Conservation (phyloP, 441 rosid genomes). For the Theobroma grandiflorum region DNA sequence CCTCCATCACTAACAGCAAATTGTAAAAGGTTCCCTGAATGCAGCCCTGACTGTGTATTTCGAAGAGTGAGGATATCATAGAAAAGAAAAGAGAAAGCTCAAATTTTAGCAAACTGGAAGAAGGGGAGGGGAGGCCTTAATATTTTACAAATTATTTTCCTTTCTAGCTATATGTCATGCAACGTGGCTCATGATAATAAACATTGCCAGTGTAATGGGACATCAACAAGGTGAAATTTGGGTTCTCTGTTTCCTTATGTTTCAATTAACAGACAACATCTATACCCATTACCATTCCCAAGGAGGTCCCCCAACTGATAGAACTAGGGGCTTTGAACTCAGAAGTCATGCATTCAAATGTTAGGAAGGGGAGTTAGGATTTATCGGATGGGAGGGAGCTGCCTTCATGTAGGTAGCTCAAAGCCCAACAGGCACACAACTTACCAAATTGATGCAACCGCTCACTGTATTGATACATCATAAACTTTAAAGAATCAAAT, state of each 20-base stretch:
- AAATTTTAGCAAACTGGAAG: constrained; percentile 26
- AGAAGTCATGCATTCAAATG: not conserved
- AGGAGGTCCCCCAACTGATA: not conserved
- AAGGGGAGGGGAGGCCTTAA: not conserved
- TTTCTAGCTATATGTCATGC: not conserved
- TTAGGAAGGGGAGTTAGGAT: not conserved
- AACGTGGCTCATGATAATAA: not conserved
- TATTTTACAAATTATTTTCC: constrained; percentile 1
- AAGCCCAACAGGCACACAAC: not conserved
- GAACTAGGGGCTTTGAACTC: not conserved
- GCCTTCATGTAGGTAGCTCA: not conserved
- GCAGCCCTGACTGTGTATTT: constrained; percentile 64
- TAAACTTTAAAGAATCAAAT: not conserved
- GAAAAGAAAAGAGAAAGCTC: constrained; percentile 15
- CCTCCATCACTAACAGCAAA: constrained; percentile 79
- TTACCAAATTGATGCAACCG: constrained; percentile 18
- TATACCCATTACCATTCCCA: not conserved
- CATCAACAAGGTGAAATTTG: not conserved
- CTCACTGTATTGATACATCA: not conserved
- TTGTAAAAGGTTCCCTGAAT: constrained; percentile 70
- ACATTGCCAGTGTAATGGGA: not conserved
- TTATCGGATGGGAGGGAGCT: constrained; percentile 10
- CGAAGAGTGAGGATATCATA: constrained; percentile 4
- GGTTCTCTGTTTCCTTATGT: constrained; percentile 5
- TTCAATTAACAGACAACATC: not conserved